phyloP scores from a whole-genome alignment of 306 rosid genomes.

The Dalbergia cultrata region DNA sequence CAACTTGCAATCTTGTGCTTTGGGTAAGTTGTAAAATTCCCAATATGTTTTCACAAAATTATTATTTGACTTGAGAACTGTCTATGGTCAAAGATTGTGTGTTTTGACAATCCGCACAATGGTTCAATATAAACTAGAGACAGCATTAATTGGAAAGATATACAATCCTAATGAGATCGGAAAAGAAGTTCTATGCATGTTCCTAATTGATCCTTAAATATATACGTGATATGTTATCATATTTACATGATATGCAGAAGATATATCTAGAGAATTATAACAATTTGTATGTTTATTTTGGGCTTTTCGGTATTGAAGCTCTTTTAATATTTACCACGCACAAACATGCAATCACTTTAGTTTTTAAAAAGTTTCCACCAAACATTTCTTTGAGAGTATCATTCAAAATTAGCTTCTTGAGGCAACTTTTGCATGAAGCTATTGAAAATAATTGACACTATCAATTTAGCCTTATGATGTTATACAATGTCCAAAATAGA shows the following conservation, averaged over 20 bases:
- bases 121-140: not conserved
- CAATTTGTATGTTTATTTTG: conserved; percentile 7
- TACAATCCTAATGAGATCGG: not conserved
- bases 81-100: not conserved
- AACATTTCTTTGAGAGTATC: conserved; percentile 23
- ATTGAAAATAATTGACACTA: not conserved
- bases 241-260: not conserved
- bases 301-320: conserved; percentile 8
- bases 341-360: conserved; percentile 22
- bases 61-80: not conserved
- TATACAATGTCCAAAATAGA: conserved; percentile 25
- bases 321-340: not conserved
- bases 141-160: not conserved
- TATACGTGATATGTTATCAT: not conserved
- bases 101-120: not conserved
- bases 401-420: conserved; percentile 6
- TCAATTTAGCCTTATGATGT: conserved; percentile 3
- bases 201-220: not conserved
- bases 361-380: not conserved
- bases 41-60: conserved; percentile 25
- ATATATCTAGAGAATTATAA: not conserved
- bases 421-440: conserved; percentile 1
- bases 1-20: conserved; percentile 10
- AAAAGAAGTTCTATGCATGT: too few relatives aligned
- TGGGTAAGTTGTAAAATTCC: not conserved